Evolutionary conservation across 1,284 basidiomycete species (phyloP).

Genomic region (Trichosporon sp.): DNA sequence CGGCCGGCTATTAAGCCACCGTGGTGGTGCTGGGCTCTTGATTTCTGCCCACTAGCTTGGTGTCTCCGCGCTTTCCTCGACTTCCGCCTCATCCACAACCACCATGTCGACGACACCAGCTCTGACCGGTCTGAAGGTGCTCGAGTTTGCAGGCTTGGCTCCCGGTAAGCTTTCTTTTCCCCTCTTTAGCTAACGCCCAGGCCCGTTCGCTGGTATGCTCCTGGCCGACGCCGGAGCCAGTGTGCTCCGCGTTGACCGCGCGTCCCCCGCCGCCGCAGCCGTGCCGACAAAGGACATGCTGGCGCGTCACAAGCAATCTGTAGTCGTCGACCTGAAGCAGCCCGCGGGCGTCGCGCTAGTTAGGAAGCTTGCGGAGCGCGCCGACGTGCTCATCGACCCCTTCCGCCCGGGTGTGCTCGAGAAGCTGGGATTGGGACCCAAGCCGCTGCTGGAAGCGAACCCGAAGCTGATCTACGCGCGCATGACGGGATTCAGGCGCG

Average conservation of each 20-base stretch:
- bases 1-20: slow-evolving; percentile 11
- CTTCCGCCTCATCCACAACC: background rate
- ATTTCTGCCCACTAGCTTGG: background rate
- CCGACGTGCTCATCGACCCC: slow-evolving; percentile 33
- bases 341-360: slow-evolving; percentile 20
- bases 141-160: slow-evolving; percentile 26
- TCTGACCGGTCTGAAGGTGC: slow-evolving; percentile 17
- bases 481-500: slow-evolving; percentile 31
- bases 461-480: slow-evolving; percentile 32
- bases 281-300: slow-evolving; percentile 24
- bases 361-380: slow-evolving; percentile 14
- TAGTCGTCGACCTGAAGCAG: slow-evolving; percentile 28
- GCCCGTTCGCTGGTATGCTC: slow-evolving; percentile 29
- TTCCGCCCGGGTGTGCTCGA: slow-evolving; percentile 34
- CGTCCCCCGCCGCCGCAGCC: background rate
- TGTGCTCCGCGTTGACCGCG: slow-evolving; percentile 31
- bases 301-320: slow-evolving; percentile 24
- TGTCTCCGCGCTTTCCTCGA: background rate
- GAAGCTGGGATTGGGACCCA: slow-evolving; percentile 30
- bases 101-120: slow-evolving; percentile 4
- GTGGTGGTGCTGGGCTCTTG: background rate
- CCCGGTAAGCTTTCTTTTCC: slow-evolving; percentile 5
- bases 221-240: slow-evolving; percentile 30
- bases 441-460: slow-evolving; percentile 18
- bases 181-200: background rate